Evolutionary conservation across 345 rosid genomes (phyloP).

Genomic region (Lepidium sativum): DNA sequence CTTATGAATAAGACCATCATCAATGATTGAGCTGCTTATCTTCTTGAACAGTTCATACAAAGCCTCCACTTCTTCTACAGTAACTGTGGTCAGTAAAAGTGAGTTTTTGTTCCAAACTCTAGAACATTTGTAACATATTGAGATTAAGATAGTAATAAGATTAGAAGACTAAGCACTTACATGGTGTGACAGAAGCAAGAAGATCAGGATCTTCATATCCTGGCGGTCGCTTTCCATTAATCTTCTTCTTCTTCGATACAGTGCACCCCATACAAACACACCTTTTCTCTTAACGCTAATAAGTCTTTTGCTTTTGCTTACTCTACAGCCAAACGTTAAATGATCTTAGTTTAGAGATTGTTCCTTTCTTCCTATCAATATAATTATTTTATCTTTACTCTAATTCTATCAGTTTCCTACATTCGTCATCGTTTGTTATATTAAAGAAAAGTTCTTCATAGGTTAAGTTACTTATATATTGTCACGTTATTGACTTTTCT

Average conservation of each 20-base stretch:
- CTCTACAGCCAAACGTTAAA: neutral
- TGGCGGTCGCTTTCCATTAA: conserved; percentile 14
- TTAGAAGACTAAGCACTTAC: neutral
- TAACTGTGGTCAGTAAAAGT: conserved; percentile 39
- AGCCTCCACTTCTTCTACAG: conserved; percentile 71
- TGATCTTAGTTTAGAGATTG: neutral
- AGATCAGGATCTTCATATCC: conserved; percentile 26
- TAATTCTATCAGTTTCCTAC: neutral
- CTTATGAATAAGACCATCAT: conserved; percentile 90
- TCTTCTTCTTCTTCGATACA: conserved; percentile 18
- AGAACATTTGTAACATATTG: neutral
- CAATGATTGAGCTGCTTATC: conserved; percentile 73
- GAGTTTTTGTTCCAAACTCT: neutral
- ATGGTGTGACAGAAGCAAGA: conserved; percentile 23
- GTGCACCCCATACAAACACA: conserved; percentile 20
- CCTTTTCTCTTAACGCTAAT: neutral
- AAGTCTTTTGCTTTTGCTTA: neutral
- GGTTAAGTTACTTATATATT: neutral
- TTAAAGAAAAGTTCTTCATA: neutral
- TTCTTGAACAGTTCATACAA: conserved; percentile 73
- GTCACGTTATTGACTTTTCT: conserved; percentile 2
- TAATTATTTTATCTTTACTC: neutral
- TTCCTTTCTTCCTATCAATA: neutral
- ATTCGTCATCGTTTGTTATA: neutral
- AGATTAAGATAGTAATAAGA: neutral